These are phyloP conservation scores for Zangia roseola DNA, from an alignment of 768 basidiomycete genomes.

Conservation along the genomic window DNA sequence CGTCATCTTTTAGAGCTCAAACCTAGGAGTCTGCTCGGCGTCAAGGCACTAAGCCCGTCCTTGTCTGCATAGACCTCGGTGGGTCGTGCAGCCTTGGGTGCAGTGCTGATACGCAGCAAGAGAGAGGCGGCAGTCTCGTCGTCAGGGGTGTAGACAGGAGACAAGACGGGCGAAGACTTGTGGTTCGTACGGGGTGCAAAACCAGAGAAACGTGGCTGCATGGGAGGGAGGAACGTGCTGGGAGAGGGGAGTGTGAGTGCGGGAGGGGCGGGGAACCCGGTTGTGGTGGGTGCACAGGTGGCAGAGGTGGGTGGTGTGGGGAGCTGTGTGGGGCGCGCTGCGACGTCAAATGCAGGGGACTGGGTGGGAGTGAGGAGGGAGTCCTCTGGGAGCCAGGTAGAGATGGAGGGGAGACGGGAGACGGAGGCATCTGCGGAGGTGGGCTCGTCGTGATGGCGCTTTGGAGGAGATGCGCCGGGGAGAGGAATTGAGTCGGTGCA, in stretches of 20 bases:
- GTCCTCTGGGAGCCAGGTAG: conserved; percentile 56
- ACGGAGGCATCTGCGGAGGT: conserved; percentile 7
- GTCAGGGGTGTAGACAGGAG: conserved; percentile 43
- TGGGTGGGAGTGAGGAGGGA: conserved; percentile 37
- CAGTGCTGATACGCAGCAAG: conserved; percentile 57
- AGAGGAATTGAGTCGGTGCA: conserved; percentile 22
- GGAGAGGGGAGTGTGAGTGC: conserved; percentile 39
- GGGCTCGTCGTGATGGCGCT: background rate
- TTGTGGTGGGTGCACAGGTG: conserved; percentile 42
- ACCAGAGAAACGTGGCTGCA: conserved; percentile 24
- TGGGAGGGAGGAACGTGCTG: conserved; percentile 17
- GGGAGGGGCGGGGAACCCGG: conserved; percentile 37
- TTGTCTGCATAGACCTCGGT: background rate
- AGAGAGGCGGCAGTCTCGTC: conserved; percentile 71
- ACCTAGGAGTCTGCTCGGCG: conserved; percentile 27
- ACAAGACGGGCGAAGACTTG: conserved; percentile 22
- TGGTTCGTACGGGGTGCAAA: conserved; percentile 17
- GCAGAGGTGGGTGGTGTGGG: conserved; percentile 61
- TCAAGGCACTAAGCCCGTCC: conserved; percentile 16
- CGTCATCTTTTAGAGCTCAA: conserved; percentile 14
- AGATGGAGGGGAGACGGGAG: conserved; percentile 61
- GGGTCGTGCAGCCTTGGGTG: background rate
- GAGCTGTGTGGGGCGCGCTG: conserved; percentile 31
- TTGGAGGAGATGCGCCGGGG: background rate
- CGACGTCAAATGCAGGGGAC: conserved; percentile 31